These are phyloP conservation scores for Pichia sp. DNA, from an alignment of 1,139 yeast species.

Conservation along the genomic window DNA sequence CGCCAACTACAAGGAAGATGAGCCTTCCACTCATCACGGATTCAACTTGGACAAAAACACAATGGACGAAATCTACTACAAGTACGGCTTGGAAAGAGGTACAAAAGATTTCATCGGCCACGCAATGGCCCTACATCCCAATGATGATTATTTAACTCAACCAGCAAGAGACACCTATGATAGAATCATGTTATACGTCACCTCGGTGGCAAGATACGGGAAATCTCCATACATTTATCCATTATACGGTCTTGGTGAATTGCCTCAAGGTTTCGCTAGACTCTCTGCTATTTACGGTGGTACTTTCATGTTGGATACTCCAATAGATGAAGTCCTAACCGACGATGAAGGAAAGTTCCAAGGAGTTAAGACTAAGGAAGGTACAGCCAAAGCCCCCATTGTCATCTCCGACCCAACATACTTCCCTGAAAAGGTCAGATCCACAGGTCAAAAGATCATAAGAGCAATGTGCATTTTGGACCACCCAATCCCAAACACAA, in stretches of 20 bases:
- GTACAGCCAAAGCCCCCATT: constrained; percentile 84
- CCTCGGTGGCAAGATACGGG: constrained; percentile 91
- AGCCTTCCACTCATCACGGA: constrained; percentile 76
- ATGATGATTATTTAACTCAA: constrained; percentile 80
- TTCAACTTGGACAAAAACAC: constrained; percentile 81
- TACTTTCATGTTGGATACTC: constrained; percentile 96
- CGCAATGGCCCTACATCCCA: constrained; percentile 96
- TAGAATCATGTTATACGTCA: constrained; percentile 78
- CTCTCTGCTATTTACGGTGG: constrained; percentile 97
- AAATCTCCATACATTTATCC: constrained; percentile 97
- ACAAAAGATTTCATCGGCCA: constrained; percentile 97
- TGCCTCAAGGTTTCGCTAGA: constrained; percentile 98
- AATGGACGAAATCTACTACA: constrained; percentile 85
- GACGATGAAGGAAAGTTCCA: constrained; percentile 67
- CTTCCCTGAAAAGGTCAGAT: constrained; percentile 84
- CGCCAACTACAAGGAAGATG: constrained; percentile 76
- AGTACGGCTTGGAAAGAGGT: constrained; percentile 88
- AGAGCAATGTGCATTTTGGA: constrained; percentile 93
- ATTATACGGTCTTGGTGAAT: constrained; percentile 91
- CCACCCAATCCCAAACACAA: constrained; percentile 83
- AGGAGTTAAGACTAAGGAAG: constrained; percentile 89
- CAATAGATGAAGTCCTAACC: constrained; percentile 82
- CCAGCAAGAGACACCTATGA: constrained; percentile 93
- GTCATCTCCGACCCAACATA: constrained; percentile 98
- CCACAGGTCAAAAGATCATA: constrained; percentile 82